Evolutionary conservation across 2,329 filamentous ascomycete species (phyloP).

Genomic region (Pseudodiploospora longispora): DNA sequence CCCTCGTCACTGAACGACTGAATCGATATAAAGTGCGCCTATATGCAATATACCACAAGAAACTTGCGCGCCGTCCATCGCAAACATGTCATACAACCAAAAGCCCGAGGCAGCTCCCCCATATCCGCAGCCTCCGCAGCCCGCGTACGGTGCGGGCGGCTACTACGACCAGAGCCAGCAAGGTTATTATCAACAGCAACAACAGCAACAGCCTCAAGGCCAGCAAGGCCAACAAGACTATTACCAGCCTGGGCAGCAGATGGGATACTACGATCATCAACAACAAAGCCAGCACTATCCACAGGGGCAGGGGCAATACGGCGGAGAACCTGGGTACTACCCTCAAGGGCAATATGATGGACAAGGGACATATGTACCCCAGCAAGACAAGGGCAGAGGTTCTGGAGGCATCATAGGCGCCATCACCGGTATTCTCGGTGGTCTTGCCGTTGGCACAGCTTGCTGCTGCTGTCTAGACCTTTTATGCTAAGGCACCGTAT

Average conservation of each 20-base stretch:
- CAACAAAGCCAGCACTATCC: slow-evolving; percentile 24
- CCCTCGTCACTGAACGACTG: too few species aligned
- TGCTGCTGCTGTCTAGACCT: slow-evolving; percentile 53
- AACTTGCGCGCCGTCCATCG: too few species aligned
- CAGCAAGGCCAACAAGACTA: slow-evolving; percentile 25
- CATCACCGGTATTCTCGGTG: slow-evolving; percentile 31
- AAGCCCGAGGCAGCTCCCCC: too few species aligned
- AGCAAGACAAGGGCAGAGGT: slow-evolving; percentile 23
- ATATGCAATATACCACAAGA: too few species aligned
- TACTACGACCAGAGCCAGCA: slow-evolving; percentile 18
- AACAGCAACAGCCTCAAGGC: slow-evolving; percentile 17
- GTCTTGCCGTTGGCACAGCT: slow-evolving; percentile 42
- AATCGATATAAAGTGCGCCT: too few species aligned
- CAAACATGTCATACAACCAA: too few species aligned
- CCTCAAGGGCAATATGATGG: slow-evolving; percentile 28
- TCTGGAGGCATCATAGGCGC: not conserved
- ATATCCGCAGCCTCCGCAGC: slow-evolving; percentile 28
- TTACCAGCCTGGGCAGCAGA: slow-evolving; percentile 33
- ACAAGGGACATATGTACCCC: slow-evolving; percentile 27
- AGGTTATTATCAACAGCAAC: slow-evolving; percentile 16
- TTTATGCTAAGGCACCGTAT: slow-evolving; percentile 35
- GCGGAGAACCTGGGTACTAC: slow-evolving; percentile 21
- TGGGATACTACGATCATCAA: slow-evolving; percentile 37
- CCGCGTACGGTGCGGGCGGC: slow-evolving; percentile 31
- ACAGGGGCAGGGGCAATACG: slow-evolving; percentile 25